phyloP scores from a whole-genome alignment of 208 protist species.

The Trichomonas vaginalis region DNA sequence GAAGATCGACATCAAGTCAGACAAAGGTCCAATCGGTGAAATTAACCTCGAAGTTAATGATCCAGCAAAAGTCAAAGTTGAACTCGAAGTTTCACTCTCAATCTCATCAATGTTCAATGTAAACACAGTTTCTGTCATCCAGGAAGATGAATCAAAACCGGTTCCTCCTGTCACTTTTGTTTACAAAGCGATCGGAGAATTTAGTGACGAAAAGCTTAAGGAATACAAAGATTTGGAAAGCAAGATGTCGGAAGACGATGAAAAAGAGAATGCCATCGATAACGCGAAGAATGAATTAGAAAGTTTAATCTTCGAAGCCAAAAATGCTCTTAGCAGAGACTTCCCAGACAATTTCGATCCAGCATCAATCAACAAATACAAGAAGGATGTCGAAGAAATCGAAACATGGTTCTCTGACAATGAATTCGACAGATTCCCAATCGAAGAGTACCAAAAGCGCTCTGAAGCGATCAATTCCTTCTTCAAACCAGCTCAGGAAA shows the following conservation, averaged over 20 bases:
- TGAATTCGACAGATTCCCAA: background rate
- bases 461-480: background rate
- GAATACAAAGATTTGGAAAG: background rate
- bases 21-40: background rate
- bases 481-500: background rate
- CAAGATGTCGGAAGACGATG: background rate
- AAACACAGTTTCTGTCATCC: background rate
- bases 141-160: background rate
- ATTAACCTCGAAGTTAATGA: background rate
- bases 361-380: background rate
- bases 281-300: background rate
- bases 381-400: background rate
- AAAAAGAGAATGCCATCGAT: background rate
- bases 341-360: background rate
- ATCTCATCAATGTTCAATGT: background rate
- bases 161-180: background rate
- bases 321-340: background rate
- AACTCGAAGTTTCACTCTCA: background rate
- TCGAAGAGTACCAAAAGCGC: background rate
- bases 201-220: background rate
- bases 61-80: background rate
- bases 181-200: background rate
- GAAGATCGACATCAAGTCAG: background rate
- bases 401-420: background rate
- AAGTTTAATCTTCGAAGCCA: background rate